These are phyloP conservation scores for Radiomyces spectabilis DNA, from an alignment of 192 early-diverging fungal species.

Conservation along the genomic window DNA sequence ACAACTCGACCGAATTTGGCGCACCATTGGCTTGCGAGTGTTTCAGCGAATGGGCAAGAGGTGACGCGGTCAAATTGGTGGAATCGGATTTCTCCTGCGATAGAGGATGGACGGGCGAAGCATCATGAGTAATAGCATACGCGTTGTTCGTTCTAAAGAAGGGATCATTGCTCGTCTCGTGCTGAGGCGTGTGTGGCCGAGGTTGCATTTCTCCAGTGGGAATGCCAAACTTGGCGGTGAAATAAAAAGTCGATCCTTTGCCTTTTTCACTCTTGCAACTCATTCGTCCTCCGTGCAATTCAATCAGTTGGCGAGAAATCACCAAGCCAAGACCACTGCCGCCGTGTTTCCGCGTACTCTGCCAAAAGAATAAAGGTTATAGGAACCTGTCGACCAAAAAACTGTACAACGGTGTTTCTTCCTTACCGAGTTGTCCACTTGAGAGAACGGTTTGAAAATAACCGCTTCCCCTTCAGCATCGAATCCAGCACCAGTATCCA, in stretches of 20 bases:
- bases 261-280: slow-evolving; percentile 62
- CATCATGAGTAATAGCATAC: neutral
- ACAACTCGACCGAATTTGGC: neutral
- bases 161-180: slow-evolving; percentile 17
- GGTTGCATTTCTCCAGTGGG: slow-evolving; percentile 27
- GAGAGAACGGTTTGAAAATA: slow-evolving; percentile 78
- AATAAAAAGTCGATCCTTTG: slow-evolving; percentile 66
- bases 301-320: slow-evolving; percentile 69
- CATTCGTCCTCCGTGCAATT: slow-evolving; percentile 72
- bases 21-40: neutral
- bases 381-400: no score
- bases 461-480: slow-evolving; percentile 57
- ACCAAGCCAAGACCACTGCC: slow-evolving; percentile 82
- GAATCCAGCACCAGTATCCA: slow-evolving; percentile 81
- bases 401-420: neutral
- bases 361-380: no score
- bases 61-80: slow-evolving; percentile 8
- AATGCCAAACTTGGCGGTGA: slow-evolving; percentile 52
- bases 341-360: slow-evolving; percentile 71
- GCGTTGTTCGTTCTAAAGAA: slow-evolving; percentile 18
- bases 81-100: neutral
- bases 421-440: slow-evolving; percentile 68
- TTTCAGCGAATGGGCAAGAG: slow-evolving; percentile 8
- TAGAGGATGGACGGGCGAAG: neutral
- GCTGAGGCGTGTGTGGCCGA: slow-evolving; percentile 36